Conservation (phyloP, 1,139 yeast genomes). For the Scheffersomyces stambukii region DNA sequence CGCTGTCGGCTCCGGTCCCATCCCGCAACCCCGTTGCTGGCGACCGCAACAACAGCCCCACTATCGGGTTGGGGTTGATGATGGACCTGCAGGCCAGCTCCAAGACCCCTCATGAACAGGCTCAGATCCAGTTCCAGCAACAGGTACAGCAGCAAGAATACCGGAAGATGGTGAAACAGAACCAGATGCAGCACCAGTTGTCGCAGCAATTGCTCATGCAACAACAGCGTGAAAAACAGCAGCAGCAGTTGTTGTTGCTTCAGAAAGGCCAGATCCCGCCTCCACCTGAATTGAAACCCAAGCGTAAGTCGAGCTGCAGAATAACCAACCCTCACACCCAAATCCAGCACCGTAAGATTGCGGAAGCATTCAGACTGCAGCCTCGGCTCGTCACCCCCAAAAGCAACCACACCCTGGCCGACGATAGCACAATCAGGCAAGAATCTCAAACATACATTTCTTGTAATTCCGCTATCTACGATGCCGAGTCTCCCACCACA, state of each 20-base stretch:
- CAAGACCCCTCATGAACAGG: constrained; percentile 5
- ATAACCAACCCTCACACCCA: constrained; percentile 7
- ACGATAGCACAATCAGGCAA: too few relatives aligned
- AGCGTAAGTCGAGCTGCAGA: constrained; percentile 9
- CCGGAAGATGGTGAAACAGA: constrained; percentile 4
- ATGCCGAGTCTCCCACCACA: constrained; percentile 12
- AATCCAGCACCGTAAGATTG: too few relatives aligned
- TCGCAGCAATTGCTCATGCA: too few relatives aligned
- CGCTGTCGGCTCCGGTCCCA: constrained; percentile 2
- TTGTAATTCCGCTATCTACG: too few relatives aligned
- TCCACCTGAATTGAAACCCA: constrained; percentile 6
- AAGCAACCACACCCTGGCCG: too few relatives aligned
- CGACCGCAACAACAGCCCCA: constrained; percentile 4
- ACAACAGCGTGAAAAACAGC: constrained; percentile 5
- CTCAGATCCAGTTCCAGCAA: constrained; percentile 6
- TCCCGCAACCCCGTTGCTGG: constrained; percentile 1
- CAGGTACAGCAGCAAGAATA: constrained; percentile 7
- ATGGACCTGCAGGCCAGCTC: constrained; percentile 2
- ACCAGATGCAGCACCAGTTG: constrained; percentile 3
- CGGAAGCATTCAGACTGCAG: too few relatives aligned
- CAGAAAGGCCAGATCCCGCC: constrained; percentile 4
- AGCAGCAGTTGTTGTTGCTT: constrained; percentile 3
- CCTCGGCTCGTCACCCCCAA: too few relatives aligned
- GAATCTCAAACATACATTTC: too few relatives aligned
- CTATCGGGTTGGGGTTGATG: constrained; percentile 10